These are phyloP conservation scores for Penicillium steckii DNA, from an alignment of 495 filamentous ascomycete species.

Conservation along the genomic window DNA sequence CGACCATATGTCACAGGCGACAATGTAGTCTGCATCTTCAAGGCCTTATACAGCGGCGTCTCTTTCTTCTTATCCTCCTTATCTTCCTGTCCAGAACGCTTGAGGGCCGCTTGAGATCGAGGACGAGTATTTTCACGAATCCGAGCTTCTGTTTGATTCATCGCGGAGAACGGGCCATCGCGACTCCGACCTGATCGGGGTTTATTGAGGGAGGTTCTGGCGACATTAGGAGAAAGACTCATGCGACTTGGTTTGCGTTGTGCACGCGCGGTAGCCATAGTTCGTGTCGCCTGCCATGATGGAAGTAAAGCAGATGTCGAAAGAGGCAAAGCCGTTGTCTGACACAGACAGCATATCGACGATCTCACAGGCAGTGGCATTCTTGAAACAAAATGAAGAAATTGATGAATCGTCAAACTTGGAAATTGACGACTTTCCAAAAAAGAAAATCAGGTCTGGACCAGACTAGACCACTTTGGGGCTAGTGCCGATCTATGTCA, in stretches of 20 bases:
- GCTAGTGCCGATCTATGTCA: constrained; percentile 31
- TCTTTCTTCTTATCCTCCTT: constrained; percentile 41
- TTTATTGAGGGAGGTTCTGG: constrained; percentile 47
- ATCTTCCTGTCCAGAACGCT: constrained; percentile 34
- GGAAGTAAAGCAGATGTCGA: constrained; percentile 12
- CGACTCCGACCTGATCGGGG: constrained; percentile 32
- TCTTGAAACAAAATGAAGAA: constrained; percentile 9
- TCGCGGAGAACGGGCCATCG: constrained; percentile 68
- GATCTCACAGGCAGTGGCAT: constrained; percentile 35
- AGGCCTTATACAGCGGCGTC: constrained; percentile 66
- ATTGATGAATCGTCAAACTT: neutral
- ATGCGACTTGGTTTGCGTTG: constrained; percentile 65
- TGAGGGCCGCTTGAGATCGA: constrained; percentile 41
- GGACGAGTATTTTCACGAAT: constrained; percentile 41
- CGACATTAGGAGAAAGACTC: constrained; percentile 74
- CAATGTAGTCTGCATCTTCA: constrained; percentile 91
- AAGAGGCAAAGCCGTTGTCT: constrained; percentile 27
- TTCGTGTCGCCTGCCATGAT: constrained; percentile 38
- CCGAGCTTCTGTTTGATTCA: constrained; percentile 75
- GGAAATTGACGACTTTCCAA: constrained; percentile 2
- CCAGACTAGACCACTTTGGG: constrained; percentile 20
- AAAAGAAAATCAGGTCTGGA: constrained; percentile 22
- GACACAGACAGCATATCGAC: constrained; percentile 41
- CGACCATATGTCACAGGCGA: constrained; percentile 70
- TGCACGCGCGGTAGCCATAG: constrained; percentile 38